These are phyloP conservation scores for Anaeramoeba flamelloides DNA, from an alignment of 78 protist species.

Conservation along the genomic window DNA sequence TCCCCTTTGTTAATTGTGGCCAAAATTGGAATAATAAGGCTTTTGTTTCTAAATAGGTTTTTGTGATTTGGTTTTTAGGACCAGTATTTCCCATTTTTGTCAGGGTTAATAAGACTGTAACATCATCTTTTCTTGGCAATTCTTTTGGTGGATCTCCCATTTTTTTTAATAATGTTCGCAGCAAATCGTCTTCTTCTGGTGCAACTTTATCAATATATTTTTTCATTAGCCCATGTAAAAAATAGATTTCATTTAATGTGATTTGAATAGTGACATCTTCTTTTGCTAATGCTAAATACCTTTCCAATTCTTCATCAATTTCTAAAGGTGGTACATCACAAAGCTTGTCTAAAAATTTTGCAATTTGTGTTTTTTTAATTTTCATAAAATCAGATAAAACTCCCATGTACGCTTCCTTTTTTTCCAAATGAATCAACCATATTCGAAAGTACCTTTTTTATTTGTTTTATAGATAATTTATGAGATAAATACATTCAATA, in stretches of 20 bases:
- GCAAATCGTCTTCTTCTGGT: background rate
- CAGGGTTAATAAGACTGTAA: background rate
- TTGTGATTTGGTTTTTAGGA: background rate
- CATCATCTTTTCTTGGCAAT: background rate
- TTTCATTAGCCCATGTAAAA: background rate
- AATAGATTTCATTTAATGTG: background rate
- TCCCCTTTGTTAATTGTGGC: background rate
- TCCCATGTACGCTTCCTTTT: background rate
- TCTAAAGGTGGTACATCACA: background rate
- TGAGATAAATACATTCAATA: too few species aligned
- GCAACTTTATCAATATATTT: background rate
- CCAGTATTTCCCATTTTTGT: background rate
- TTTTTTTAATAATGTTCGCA: background rate
- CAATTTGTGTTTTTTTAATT: background rate
- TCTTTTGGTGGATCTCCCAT: conserved; percentile 1
- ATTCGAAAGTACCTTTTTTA: too few species aligned
- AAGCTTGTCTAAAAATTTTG: background rate
- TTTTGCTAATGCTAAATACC: background rate
- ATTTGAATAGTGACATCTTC: background rate
- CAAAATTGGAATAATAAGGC: background rate
- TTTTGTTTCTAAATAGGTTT: background rate
- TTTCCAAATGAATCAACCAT: conserved; percentile 1
- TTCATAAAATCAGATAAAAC: background rate
- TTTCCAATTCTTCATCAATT: background rate
- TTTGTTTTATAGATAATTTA: too few species aligned